phyloP scores from a whole-genome alignment of 1,139 yeast genomes.

The Lodderomyces oxycetoniae region DNA sequence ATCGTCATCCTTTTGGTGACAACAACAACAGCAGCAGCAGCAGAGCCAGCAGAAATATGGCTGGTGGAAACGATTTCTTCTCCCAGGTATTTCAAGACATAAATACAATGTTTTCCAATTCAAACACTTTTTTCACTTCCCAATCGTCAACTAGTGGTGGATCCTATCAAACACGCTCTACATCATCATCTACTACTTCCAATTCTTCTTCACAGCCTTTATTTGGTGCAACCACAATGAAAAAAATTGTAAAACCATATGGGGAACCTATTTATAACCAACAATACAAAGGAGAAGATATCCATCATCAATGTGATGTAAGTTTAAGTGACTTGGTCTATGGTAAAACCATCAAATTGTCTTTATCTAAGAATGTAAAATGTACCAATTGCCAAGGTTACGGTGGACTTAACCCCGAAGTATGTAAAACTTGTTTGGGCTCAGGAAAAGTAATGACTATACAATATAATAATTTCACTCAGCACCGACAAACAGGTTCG shows the following conservation, averaged over 20 bases:
- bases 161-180: constrained; percentile 4
- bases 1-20: constrained; percentile 4
- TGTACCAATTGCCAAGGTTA: constrained; percentile 33
- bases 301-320: constrained; percentile 39
- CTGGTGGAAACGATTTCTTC: constrained; percentile 28
- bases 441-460: constrained; percentile 34
- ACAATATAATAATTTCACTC: constrained; percentile 29
- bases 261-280: constrained; percentile 13
- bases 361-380: constrained; percentile 34
- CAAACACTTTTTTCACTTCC: constrained; percentile 12
- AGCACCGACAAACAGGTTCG: constrained; percentile 30
- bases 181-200: constrained; percentile 5
- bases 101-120: constrained; percentile 26
- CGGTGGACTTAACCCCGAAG: constrained; percentile 34
- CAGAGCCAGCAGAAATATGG: constrained; percentile 4
- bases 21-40: constrained; percentile 5
- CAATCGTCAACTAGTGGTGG: neutral
- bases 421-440: constrained; percentile 36
- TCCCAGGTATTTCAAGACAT: constrained; percentile 39
- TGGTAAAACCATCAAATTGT: constrained; percentile 39
- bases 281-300: constrained; percentile 30
- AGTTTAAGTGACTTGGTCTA: constrained; percentile 32
- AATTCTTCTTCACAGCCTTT: no score
- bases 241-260: constrained; percentile 22
- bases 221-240: constrained; percentile 17